Evolutionary conservation across 1,284 basidiomycete species (phyloP).

Genomic region (Cutaneotrichosporon cutaneum): DNA sequence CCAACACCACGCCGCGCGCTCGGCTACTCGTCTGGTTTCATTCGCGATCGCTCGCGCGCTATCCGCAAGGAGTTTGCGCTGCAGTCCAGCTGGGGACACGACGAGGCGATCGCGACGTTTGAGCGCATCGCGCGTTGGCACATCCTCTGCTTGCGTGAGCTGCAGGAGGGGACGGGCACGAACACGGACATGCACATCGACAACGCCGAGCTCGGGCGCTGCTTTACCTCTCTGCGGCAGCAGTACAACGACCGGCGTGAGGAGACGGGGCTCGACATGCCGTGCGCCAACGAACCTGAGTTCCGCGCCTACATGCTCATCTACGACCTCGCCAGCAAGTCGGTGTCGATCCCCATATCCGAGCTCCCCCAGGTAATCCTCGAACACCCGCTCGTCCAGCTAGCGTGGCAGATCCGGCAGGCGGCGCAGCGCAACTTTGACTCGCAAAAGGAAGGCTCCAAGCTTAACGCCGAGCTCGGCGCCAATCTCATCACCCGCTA

Average conservation of each 20-base stretch:
- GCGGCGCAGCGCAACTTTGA: slow-evolving; percentile 77
- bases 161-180: slow-evolving; percentile 54
- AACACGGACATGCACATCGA: slow-evolving; percentile 51
- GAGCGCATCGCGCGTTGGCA: slow-evolving; percentile 93
- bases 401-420: slow-evolving; percentile 74
- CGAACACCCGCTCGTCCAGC: slow-evolving; percentile 71
- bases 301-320: slow-evolving; percentile 94
- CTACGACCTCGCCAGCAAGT: slow-evolving; percentile 80
- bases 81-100: slow-evolving; percentile 73
- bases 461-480: slow-evolving; percentile 57
- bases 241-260: slow-evolving; percentile 82
- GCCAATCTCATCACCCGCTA: slow-evolving; percentile 61
- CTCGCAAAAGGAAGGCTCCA: slow-evolving; percentile 55
- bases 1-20: slow-evolving; percentile 59
- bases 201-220: slow-evolving; percentile 44
- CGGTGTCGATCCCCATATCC: slow-evolving; percentile 67
- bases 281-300: slow-evolving; percentile 83
- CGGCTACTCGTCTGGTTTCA: slow-evolving; percentile 60
- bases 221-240: slow-evolving; percentile 81
- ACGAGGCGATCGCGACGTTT: slow-evolving; percentile 80
- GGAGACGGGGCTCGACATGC: slow-evolving; percentile 55
- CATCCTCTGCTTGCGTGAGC: slow-evolving; percentile 78
- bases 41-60: slow-evolving; percentile 86
- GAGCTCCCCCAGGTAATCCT: slow-evolving; percentile 73
- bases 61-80: slow-evolving; percentile 94